phyloP scores from a whole-genome alignment of 805 yeast species.

The Osmozyma mogii region DNA sequence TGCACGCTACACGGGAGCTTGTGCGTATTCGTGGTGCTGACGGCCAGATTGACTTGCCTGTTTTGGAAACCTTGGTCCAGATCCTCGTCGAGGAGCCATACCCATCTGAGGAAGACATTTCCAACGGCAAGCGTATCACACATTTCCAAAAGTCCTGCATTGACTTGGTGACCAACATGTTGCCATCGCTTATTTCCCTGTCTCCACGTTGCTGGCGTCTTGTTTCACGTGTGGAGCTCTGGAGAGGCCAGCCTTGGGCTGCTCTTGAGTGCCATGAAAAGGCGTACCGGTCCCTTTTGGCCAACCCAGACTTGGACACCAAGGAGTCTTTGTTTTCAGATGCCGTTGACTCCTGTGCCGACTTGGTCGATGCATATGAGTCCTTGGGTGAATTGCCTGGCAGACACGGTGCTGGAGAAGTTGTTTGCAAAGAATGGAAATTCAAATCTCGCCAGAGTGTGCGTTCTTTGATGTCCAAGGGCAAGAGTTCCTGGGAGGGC shows the following conservation, averaged over 20 bases:
- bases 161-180: slow-evolving; percentile 58
- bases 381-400: slow-evolving; percentile 82
- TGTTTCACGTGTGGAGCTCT: slow-evolving; percentile 76
- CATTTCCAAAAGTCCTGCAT: slow-evolving; percentile 64
- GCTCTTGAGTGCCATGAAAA: slow-evolving; percentile 81
- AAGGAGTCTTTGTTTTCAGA: slow-evolving; percentile 64
- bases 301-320: slow-evolving; percentile 54
- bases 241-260: slow-evolving; percentile 85
- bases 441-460: slow-evolving; percentile 70
- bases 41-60: slow-evolving; percentile 62
- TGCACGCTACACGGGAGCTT: slow-evolving; percentile 62
- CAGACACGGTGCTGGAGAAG: slow-evolving; percentile 66
- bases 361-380: slow-evolving; percentile 78
- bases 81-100: slow-evolving; percentile 47
- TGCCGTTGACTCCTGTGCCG: slow-evolving; percentile 71
- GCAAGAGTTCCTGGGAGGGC: slow-evolving; percentile 73
- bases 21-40: slow-evolving; percentile 49
- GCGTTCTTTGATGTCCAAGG: slow-evolving; percentile 70
- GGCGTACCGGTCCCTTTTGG: slow-evolving; percentile 68
- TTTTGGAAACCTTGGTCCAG: slow-evolving; percentile 67
- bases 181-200: slow-evolving; percentile 65
- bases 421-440: slow-evolving; percentile 91
- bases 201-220: slow-evolving; percentile 71
- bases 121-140: slow-evolving; percentile 25
- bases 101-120: slow-evolving; percentile 28